Evolutionary conservation across 192 early-diverging fungal genomes (phyloP).

Genomic region (Borealophlyctis nickersoniae): DNA sequence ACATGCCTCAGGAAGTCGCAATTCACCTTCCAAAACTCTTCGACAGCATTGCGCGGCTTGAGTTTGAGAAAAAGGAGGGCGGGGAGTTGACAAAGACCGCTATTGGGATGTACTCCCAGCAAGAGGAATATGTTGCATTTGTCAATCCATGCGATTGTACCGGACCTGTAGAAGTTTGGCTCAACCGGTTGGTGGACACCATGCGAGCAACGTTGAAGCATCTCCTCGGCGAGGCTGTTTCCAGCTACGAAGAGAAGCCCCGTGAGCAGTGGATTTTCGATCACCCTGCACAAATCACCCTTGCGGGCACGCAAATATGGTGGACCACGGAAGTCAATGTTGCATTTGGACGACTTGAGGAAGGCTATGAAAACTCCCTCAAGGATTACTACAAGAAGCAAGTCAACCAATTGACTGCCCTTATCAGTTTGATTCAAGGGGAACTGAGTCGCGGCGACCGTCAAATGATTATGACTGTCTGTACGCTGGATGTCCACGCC

Average conservation of each 20-base stretch:
- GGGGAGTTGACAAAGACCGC: constrained; percentile 58
- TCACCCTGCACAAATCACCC: constrained; percentile 60
- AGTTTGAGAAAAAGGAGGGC: constrained; percentile 47
- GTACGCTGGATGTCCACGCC: constrained; percentile 66
- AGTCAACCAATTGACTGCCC: constrained; percentile 60
- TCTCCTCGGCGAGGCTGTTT: constrained; percentile 54
- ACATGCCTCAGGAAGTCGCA: constrained; percentile 57
- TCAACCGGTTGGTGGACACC: constrained; percentile 55
- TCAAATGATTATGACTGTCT: constrained; percentile 70
- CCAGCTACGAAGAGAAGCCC: constrained; percentile 65
- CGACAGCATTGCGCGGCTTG: constrained; percentile 52
- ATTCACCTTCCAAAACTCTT: constrained; percentile 61
- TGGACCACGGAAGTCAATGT: constrained; percentile 71
- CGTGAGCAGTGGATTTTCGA: constrained; percentile 72
- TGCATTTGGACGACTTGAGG: constrained; percentile 58
- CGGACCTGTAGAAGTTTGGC: constrained; percentile 63
- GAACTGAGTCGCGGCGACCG: constrained; percentile 49
- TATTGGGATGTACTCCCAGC: constrained; percentile 59
- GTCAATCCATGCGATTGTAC: constrained; percentile 56
- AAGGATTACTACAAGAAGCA: constrained; percentile 74
- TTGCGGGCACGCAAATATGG: constrained; percentile 66
- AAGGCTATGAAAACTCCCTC: constrained; percentile 65
- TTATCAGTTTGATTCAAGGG: constrained; percentile 63
- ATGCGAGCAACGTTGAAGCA: constrained; percentile 57
- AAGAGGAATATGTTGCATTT: constrained; percentile 63